Conservation (phyloP, 2,329 filamentous ascomycete species). For the Ascochyta fabae region DNA sequence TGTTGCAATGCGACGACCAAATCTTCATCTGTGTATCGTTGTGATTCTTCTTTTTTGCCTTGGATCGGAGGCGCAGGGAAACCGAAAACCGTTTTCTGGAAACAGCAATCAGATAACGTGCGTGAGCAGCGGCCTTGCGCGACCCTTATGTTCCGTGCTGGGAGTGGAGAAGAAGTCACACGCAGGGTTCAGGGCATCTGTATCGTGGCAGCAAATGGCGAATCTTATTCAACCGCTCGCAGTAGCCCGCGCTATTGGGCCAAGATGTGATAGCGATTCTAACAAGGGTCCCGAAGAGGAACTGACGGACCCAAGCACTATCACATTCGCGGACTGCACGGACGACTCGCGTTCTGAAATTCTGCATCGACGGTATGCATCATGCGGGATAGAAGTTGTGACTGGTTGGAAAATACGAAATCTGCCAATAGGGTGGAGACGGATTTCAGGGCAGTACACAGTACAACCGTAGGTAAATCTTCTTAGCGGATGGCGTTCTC, state of each 20-base stretch:
- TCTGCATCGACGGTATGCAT: conserved; percentile 25
- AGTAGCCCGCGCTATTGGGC: conserved; percentile 45
- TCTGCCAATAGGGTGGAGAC: conserved; percentile 31
- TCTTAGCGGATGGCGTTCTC: conserved; percentile 42
- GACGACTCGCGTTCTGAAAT: conserved; percentile 26
- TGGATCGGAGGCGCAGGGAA: background rate
- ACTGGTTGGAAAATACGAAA: conserved; percentile 32
- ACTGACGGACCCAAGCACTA: conserved; percentile 33
- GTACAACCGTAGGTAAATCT: conserved; percentile 25
- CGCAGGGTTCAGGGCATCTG: conserved; percentile 40
- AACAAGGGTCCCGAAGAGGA: conserved; percentile 31
- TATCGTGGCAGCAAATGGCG: conserved; percentile 45
- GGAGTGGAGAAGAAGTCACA: conserved; percentile 38
- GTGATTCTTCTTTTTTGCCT: conserved; percentile 8
- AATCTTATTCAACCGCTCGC: conserved; percentile 46
- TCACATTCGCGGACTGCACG: conserved; percentile 36
- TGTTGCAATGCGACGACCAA: conserved; percentile 33
- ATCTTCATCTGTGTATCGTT: conserved; percentile 25
- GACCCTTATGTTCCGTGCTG: conserved; percentile 42
- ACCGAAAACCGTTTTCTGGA: conserved; percentile 16
- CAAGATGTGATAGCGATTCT: conserved; percentile 46
- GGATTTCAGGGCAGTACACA: conserved; percentile 25
- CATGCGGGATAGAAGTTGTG: conserved; percentile 33
- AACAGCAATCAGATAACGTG: conserved; percentile 31
- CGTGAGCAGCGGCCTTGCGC: conserved; percentile 36